These are phyloP conservation scores for Podospora fimiseda DNA, from an alignment of 495 filamentous ascomycete genomes.

Conservation along the genomic window DNA sequence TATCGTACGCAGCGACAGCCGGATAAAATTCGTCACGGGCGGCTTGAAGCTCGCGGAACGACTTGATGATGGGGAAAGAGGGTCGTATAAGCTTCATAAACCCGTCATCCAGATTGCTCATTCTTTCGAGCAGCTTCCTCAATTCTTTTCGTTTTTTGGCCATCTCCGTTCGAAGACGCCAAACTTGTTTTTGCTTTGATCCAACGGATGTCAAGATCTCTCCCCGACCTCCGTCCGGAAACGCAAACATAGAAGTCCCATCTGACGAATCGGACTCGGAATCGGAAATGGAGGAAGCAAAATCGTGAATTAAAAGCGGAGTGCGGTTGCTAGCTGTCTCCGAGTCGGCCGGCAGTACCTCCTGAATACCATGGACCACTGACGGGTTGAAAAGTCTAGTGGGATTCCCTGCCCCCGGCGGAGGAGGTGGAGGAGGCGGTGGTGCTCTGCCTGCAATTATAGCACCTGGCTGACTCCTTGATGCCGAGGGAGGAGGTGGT, in stretches of 20 bases:
- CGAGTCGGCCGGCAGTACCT: not conserved
- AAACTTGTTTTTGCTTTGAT: constrained; percentile 11
- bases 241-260: not conserved
- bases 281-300: not conserved
- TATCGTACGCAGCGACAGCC: constrained; percentile 19
- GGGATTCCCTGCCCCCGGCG: not conserved
- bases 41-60: constrained; percentile 21
- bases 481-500: not conserved
- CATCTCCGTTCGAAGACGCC: constrained; percentile 11
- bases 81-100: constrained; percentile 25
- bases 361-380: not conserved
- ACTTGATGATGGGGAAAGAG: constrained; percentile 6
- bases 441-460: not conserved
- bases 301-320: not conserved
- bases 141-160: constrained; percentile 17
- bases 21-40: constrained; percentile 21
- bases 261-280: constrained; percentile 11
- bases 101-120: constrained; percentile 20
- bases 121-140: constrained; percentile 12
- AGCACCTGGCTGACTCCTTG: not conserved
- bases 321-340: not conserved
- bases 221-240: not conserved
- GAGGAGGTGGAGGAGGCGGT: not conserved
- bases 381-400: not conserved
- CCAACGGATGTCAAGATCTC: constrained; percentile 15